These are phyloP conservation scores for Pyrus hybrid DNA, from an alignment of 331 rosid genomes.

Conservation along the genomic window DNA sequence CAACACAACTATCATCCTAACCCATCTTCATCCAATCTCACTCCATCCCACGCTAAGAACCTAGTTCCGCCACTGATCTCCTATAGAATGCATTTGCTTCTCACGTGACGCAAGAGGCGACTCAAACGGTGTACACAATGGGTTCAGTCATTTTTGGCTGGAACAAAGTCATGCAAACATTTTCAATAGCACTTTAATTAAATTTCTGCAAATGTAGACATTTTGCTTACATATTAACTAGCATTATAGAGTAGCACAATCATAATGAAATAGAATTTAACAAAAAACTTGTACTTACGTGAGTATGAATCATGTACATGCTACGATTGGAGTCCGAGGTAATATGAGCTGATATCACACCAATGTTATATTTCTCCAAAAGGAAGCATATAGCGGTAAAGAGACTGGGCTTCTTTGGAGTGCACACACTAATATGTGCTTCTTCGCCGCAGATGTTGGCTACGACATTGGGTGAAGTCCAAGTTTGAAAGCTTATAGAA, in stretches of 20 bases:
- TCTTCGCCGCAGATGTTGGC: slow-evolving; percentile 38
- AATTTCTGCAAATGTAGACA: background rate
- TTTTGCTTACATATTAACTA: background rate
- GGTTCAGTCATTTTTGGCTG: background rate
- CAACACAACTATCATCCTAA: too few relatives aligned
- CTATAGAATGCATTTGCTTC: too few relatives aligned
- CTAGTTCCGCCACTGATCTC: too few relatives aligned
- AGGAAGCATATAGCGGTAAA: slow-evolving; percentile 39
- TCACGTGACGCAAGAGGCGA: too few relatives aligned
- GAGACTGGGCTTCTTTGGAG: slow-evolving; percentile 31
- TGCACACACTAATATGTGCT: slow-evolving; percentile 47
- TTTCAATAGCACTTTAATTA: background rate
- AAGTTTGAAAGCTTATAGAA: slow-evolving; percentile 34
- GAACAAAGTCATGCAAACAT: background rate
- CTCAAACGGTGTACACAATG: too few relatives aligned
- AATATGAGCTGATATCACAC: slow-evolving; percentile 35
- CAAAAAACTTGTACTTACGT: slow-evolving; percentile 27
- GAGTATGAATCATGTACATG: slow-evolving; percentile 44
- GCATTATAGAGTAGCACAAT: too few relatives aligned
- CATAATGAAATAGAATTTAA: background rate
- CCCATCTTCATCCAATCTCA: too few relatives aligned
- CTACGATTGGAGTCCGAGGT: slow-evolving; percentile 16
- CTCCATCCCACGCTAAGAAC: too few relatives aligned
- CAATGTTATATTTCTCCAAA: slow-evolving; percentile 42
- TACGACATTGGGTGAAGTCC: slow-evolving; percentile 43